Conservation (phyloP, 2,329 filamentous ascomycete species). For the Monosporascus sp. region DNA sequence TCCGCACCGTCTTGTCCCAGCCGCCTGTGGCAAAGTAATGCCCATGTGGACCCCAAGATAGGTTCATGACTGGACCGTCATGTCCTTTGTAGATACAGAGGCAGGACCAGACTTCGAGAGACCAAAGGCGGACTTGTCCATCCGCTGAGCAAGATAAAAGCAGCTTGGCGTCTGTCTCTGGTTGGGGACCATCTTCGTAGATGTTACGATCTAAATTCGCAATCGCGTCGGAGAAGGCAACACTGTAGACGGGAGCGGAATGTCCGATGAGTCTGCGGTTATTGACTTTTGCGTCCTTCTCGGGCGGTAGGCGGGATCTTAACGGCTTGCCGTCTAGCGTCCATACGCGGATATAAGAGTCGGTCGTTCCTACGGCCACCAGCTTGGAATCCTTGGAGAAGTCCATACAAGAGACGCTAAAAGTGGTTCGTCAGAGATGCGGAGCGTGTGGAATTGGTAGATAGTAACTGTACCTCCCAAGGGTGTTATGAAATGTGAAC, state of each 20-base stretch:
- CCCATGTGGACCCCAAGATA: constrained; percentile 86
- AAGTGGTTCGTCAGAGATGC: constrained; percentile 1
- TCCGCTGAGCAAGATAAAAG: constrained; percentile 85
- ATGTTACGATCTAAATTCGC: constrained; percentile 45
- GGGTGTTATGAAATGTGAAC: constrained; percentile 97
- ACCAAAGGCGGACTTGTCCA: constrained; percentile 87
- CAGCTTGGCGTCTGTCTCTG: constrained; percentile 60
- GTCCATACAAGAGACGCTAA: constrained; percentile 82
- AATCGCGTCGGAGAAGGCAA: constrained; percentile 77
- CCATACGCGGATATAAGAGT: constrained; percentile 96
- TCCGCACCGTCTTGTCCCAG: constrained; percentile 81
- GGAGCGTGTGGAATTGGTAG: background rate
- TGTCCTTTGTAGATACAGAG: constrained; percentile 93
- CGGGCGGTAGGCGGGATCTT: constrained; percentile 55
- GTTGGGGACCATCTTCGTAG: constrained; percentile 42
- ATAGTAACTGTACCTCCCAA: constrained; percentile 62
- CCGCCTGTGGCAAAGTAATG: constrained; percentile 90
- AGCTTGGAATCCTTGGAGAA: constrained; percentile 88
- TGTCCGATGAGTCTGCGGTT: constrained; percentile 79
- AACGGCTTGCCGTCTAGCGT: constrained; percentile 80
- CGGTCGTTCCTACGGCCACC: constrained; percentile 81
- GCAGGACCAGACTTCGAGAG: constrained; percentile 84
- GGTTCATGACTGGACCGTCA: constrained; percentile 80
- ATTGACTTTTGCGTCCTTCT: constrained; percentile 54
- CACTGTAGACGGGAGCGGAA: constrained; percentile 79